Base-by-base conservation (phyloP, 2,329 filamentous ascomycete genomes). In the Arachnopeziza araneosa region DNA sequence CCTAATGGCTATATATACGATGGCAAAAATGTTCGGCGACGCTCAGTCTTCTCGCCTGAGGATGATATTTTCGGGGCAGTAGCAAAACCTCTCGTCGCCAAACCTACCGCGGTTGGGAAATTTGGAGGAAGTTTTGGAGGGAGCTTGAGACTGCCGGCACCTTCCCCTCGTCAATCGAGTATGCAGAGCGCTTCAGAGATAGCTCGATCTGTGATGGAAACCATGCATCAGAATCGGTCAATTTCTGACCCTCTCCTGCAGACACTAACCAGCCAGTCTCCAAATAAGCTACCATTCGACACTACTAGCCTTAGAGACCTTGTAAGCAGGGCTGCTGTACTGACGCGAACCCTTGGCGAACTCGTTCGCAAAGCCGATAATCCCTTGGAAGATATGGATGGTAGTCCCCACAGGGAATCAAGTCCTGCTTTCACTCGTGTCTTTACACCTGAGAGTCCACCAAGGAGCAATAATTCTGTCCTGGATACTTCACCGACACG, bases 381-480 rank as follows among this genome's bases (percentile, higher is more conserved):
- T 26, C 76, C 83, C 55, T 81, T 81, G 0, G 78, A 80, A 62
- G 86, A 81, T 67, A 83, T 84, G 1, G 77, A 76, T 9, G 79
- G 80, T 2, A 76, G 74, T 50, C 76, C 77, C 24, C 76, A 78
- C 21, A 74, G 76, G 44, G 82, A 85, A 56, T 84, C 82, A 2
- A 87, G 84, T 67, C 85, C 85, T n/a, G 85, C 85, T 0, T 88
- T 88, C 63, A 88, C 84, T 2, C 77, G 83, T 24, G 83, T 88
- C 48, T 88, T 88, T 66, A 83, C 85, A 3, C 77, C 82, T 23
- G 79, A 78, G 64, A 76, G 79, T 9, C 75, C 77, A 26, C 79
- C 80, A 65, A 83, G 77, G 36, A 83, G 81, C 66, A 82, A 76
- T 66, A 83, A 78, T 63, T 80, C 83, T 1, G 74, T 80, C 1